Conservation (phyloP, 805 yeast genomes). For the Ogataea paraovalis region DNA sequence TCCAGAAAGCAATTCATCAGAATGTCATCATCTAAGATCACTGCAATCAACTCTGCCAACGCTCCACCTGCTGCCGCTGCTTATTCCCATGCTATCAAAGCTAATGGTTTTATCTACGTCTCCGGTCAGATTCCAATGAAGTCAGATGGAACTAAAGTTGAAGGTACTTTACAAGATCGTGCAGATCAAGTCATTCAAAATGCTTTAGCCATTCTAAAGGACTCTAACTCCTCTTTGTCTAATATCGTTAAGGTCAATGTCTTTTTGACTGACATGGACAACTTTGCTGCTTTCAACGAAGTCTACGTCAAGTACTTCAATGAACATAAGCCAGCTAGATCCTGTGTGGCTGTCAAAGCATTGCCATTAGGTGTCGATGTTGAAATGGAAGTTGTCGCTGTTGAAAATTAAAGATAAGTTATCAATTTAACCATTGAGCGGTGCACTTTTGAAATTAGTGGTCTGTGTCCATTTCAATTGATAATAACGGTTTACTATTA, state of each 20-base stretch:
- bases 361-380: slow-evolving; percentile 85
- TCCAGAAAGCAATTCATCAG: slow-evolving; percentile 19
- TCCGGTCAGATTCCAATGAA: slow-evolving; percentile 96
- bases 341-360: slow-evolving; percentile 92
- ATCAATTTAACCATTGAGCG: too few species aligned
- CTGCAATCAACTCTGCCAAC: slow-evolving; percentile 53
- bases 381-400: slow-evolving; percentile 91
- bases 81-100: slow-evolving; percentile 93
- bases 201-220: slow-evolving; percentile 69
- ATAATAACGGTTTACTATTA: too few species aligned
- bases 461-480: too few species aligned
- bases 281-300: slow-evolving; percentile 79
- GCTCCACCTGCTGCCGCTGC: slow-evolving; percentile 98
- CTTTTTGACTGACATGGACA: slow-evolving; percentile 85
- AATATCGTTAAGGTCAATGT: slow-evolving; percentile 85
- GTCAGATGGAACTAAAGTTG: slow-evolving; percentile 72
- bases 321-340: slow-evolving; percentile 89
- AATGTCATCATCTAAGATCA: slow-evolving; percentile 35
- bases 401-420: slow-evolving; percentile 50
- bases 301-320: slow-evolving; percentile 78
- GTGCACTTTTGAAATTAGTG: too few species aligned
- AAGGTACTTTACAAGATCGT: slow-evolving; percentile 71
- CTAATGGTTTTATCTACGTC: slow-evolving; percentile 82
- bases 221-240: slow-evolving; percentile 78
- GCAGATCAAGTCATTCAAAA: slow-evolving; percentile 73